phyloP scores from a whole-genome alignment of 2,329 filamentous ascomycete genomes.

The Claviceps maximensis region DNA sequence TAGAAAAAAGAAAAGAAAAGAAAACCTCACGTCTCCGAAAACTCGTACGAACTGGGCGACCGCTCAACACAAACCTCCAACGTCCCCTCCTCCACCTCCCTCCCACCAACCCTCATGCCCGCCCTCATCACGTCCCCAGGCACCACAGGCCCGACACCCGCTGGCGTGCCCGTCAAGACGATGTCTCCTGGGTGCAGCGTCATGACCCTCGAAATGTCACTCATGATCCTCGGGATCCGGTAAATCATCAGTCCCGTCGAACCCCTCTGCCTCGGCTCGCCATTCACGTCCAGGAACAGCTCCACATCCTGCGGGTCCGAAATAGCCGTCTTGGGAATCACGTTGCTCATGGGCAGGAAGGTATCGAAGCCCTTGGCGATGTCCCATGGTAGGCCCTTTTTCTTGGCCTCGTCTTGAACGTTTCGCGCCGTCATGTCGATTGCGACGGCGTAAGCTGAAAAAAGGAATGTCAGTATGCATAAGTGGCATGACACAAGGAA shows the following conservation, averaged over 20 bases:
- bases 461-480: background rate
- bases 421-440: constrained; percentile 98
- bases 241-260: constrained; percentile 93
- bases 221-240: constrained; percentile 72
- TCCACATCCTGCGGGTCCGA: constrained; percentile 80
- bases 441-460: constrained; percentile 65
- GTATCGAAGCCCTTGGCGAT: constrained; percentile 98
- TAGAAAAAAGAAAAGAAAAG: background rate
- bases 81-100: constrained; percentile 71
- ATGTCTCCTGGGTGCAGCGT: constrained; percentile 84
- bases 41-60: constrained; percentile 63
- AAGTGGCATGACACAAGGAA: background rate
- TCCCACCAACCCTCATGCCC: constrained; percentile 64
- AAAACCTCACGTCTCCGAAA: constrained; percentile 49
- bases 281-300: constrained; percentile 76
- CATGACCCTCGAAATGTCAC: constrained; percentile 92
- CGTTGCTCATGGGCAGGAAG: constrained; percentile 74
- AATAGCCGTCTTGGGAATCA: constrained; percentile 69
- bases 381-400: constrained; percentile 84
- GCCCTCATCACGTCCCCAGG: constrained; percentile 80
- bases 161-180: constrained; percentile 91
- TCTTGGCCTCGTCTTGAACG: constrained; percentile 91
- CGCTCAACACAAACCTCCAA: constrained; percentile 79
- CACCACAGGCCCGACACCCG: constrained; percentile 78
- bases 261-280: constrained; percentile 64